Evolutionary conservation across 768 basidiomycete genomes (phyloP).

Genomic region (Leccinum disarticulatum): DNA sequence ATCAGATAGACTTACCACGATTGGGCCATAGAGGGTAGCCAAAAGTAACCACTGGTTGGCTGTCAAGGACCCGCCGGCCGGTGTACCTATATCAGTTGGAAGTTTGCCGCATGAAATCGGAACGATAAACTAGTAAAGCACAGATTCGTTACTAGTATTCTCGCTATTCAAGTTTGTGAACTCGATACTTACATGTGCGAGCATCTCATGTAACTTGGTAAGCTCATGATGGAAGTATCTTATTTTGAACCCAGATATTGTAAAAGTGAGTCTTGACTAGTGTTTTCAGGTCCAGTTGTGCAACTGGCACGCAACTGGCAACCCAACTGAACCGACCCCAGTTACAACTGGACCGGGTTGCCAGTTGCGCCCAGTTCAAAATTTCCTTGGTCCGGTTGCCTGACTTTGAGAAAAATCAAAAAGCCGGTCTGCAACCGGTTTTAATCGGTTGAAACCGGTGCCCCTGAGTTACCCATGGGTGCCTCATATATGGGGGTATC

Average conservation of each 20-base stretch:
- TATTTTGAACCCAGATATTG: conserved; percentile 27
- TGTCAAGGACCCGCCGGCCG: not conserved
- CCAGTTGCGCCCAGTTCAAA: no score
- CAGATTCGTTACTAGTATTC: no score
- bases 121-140: not conserved
- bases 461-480: no score
- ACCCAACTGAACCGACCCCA: no score
- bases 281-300: no score
- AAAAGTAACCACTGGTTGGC: not conserved
- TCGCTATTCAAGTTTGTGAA: not conserved
- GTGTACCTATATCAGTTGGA: not conserved
- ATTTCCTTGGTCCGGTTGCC: no score
- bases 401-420: no score
- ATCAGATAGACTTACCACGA: not conserved
- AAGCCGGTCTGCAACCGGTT: no score
- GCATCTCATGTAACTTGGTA: not conserved
- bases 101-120: not conserved
- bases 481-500: no score
- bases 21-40: not conserved
- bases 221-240: conserved; percentile 17
- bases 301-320: no score
- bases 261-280: conserved; percentile 23
- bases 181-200: not conserved
- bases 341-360: no score
- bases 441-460: no score